Conservation (phyloP, 192 early-diverging fungal genomes). For the Geosiphon pyriformis region DNA sequence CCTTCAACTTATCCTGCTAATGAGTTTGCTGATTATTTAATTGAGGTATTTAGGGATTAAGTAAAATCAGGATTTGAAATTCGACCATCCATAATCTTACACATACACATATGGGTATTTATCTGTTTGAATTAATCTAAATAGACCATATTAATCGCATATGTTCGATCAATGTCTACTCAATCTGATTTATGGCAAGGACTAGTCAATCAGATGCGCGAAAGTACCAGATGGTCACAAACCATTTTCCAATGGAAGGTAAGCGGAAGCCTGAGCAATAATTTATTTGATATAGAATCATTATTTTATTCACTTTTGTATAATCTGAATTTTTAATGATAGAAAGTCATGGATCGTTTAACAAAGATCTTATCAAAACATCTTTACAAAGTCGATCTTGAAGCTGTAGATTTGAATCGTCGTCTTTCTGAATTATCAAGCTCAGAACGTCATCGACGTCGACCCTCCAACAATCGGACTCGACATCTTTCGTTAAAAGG, state of each 20-base stretch:
- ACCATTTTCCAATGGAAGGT: constrained; percentile 64
- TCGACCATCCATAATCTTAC: too few relatives aligned
- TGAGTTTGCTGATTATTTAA: constrained; percentile 58
- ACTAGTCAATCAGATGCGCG: constrained; percentile 42
- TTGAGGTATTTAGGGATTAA: too few relatives aligned
- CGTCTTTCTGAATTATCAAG: constrained; percentile 14
- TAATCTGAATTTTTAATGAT: constrained; percentile 19
- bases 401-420: constrained; percentile 29
- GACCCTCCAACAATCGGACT: constrained; percentile 15
- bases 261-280: constrained; percentile 19
- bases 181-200: constrained; percentile 54
- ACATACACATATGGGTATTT: too few relatives aligned
- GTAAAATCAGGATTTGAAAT: too few relatives aligned
- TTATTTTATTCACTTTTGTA: constrained; percentile 1
- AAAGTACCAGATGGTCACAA: constrained; percentile 53
- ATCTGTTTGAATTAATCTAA: too few relatives aligned
- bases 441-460: constrained; percentile 17
- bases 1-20: constrained; percentile 38
- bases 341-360: constrained; percentile 59
- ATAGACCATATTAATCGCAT: constrained; percentile 60
- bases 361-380: constrained; percentile 54
- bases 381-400: constrained; percentile 58
- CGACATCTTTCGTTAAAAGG: constrained; percentile 19
- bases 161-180: constrained; percentile 53
- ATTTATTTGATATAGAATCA: not conserved